Percentiles rank a stretch among this genome's conserved stretches.
Conservation (phyloP, 106 monocot species). For the Xerophyta viscosa region DNA sequence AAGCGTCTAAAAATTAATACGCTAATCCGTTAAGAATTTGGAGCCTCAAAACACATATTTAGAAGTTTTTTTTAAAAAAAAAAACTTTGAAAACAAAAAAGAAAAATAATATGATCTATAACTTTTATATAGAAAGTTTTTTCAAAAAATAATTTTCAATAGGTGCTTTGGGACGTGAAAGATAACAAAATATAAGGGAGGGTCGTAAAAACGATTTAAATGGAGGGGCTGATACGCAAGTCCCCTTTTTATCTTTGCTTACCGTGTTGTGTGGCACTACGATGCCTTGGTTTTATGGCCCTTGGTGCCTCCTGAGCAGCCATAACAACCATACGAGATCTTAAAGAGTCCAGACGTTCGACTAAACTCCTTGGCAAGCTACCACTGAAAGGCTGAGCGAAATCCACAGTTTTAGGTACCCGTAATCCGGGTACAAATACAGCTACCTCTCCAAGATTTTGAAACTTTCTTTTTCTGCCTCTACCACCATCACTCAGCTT, state of each 20-base stretch:
- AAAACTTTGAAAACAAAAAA: neutral
- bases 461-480: slow-evolving; percentile 17
- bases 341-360: slow-evolving; percentile 41
- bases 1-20: too few species aligned
- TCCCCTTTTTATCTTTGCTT: neutral
- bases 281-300: slow-evolving; percentile 33
- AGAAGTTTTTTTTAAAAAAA: too few species aligned
- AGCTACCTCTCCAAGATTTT: slow-evolving; percentile 42
- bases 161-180: too few species aligned
- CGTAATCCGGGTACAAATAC: slow-evolving; percentile 51
- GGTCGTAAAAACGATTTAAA: too few species aligned
- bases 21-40: too few species aligned
- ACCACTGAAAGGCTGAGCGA: slow-evolving; percentile 24
- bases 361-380: slow-evolving; percentile 29
- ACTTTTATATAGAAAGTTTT: neutral
- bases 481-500: slow-evolving; percentile 23
- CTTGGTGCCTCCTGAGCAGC: slow-evolving; percentile 47
- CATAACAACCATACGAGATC: slow-evolving; percentile 55
- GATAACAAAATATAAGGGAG: too few species aligned
- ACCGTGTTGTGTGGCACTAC: slow-evolving; percentile 57
- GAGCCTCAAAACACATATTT: too few species aligned
- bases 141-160: too few species aligned
- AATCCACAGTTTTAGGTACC: slow-evolving; percentile 32
- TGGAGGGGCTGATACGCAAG: too few species aligned
- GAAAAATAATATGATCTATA: neutral